These are phyloP conservation scores for Trypanosoma lewisi DNA, from an alignment of 208 protist species.

Conservation along the genomic window DNA sequence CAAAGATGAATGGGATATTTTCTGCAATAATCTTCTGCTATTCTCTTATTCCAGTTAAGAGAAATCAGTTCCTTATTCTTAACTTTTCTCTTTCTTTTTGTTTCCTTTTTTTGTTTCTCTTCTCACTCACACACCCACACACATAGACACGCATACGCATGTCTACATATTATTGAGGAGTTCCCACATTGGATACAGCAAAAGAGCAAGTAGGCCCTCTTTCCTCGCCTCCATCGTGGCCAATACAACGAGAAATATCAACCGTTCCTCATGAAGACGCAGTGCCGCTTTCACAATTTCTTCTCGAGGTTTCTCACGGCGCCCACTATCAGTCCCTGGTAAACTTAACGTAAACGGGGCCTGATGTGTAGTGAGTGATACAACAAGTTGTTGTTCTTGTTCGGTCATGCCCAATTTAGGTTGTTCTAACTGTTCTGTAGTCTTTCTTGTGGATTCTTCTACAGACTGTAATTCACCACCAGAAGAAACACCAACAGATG, in stretches of 20 bases:
- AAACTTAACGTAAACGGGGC: conserved; percentile 21
- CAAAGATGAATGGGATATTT: too few species aligned
- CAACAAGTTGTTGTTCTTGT: conserved; percentile 19
- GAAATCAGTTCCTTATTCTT: background rate
- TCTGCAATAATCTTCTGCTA: too few species aligned
- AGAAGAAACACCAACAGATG: too few species aligned
- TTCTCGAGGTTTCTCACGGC: conserved; percentile 16
- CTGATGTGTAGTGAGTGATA: conserved; percentile 9
- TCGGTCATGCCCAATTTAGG: background rate
- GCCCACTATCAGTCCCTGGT: conserved; percentile 1
- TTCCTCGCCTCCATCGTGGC: conserved; percentile 75
- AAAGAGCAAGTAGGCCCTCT: conserved; percentile 68
- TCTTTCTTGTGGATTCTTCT: background rate
- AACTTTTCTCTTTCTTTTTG: conserved; percentile 1
- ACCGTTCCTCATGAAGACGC: conserved; percentile 61
- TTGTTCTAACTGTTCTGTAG: background rate
- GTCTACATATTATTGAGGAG: conserved; percentile 47
- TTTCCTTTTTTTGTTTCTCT: background rate
- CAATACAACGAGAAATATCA: conserved; percentile 67
- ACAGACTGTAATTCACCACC: background rate
- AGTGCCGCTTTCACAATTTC: conserved; percentile 40
- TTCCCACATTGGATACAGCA: conserved; percentile 56
- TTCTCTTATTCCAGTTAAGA: too few species aligned
- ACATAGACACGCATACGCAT: background rate
- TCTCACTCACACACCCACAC: background rate